These are phyloP conservation scores for Bretschneidera sinensis DNA, from an alignment of 345 rosid genomes.

Conservation along the genomic window DNA sequence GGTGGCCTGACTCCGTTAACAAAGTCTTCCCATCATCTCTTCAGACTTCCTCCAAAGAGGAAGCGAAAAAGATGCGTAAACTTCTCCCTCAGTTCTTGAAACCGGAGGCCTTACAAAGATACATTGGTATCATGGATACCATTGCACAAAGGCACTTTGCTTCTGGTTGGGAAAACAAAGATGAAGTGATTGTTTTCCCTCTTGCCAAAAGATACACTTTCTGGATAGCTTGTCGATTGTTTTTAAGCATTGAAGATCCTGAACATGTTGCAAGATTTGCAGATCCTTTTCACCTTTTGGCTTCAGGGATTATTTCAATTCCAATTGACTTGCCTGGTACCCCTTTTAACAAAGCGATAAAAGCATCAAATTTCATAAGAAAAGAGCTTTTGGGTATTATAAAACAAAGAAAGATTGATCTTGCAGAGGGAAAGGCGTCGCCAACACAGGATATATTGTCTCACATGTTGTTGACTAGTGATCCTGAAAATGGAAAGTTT, in stretches of 20 bases:
- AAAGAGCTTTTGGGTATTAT: slow-evolving; percentile 20
- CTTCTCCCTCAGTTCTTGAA: slow-evolving; percentile 32
- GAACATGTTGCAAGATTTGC: slow-evolving; percentile 10
- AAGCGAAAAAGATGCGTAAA: slow-evolving; percentile 29
- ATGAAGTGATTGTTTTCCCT: slow-evolving; percentile 25
- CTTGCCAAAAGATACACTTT: slow-evolving; percentile 33
- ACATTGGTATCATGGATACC: slow-evolving; percentile 28
- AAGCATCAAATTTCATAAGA: slow-evolving; percentile 17
- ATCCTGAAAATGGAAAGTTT: slow-evolving; percentile 13
- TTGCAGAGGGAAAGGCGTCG: slow-evolving; percentile 7
- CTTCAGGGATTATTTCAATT: slow-evolving; percentile 14
- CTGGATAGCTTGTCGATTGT: slow-evolving; percentile 32
- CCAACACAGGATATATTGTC: slow-evolving; percentile 22
- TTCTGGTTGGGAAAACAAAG: slow-evolving; percentile 26
- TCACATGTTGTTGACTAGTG: slow-evolving; percentile 17
- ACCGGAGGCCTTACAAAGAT: slow-evolving; percentile 34
- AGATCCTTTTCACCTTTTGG: slow-evolving; percentile 15
- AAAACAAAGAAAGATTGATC: slow-evolving; percentile 21
- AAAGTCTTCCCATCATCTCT: slow-evolving; percentile 37
- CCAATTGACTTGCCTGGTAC: slow-evolving; percentile 32
- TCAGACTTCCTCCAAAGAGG: slow-evolving; percentile 25
- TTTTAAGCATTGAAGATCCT: slow-evolving; percentile 30
- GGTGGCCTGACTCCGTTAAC: slow-evolving; percentile 45
- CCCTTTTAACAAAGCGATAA: slow-evolving; percentile 22
- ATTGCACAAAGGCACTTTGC: slow-evolving; percentile 27